Percentiles rank a stretch among this genome's conserved stretches.
Conservation (phyloP, 2,329 filamentous ascomycete species). For the Ceratocystis cubensis region DNA sequence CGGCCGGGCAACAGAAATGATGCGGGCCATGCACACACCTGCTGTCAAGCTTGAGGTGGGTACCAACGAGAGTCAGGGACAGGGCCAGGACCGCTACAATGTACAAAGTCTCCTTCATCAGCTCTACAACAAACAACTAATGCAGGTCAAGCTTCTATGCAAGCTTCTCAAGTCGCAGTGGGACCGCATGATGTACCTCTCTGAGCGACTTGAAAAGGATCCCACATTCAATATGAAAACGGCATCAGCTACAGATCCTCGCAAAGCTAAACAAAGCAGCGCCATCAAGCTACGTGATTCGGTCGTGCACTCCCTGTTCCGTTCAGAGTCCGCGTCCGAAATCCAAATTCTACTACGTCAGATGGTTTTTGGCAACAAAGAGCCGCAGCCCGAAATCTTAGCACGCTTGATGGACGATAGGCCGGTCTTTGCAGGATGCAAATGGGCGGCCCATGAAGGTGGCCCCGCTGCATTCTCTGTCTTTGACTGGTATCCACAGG, state of each 20-base stretch:
- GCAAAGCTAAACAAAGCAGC: slow-evolving; percentile 17
- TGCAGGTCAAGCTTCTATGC: slow-evolving; percentile 12
- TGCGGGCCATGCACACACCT: slow-evolving; percentile 16
- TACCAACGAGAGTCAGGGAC: too few species aligned
- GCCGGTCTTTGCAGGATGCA: background rate
- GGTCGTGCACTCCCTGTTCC: slow-evolving; percentile 8
- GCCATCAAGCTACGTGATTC: slow-evolving; percentile 16
- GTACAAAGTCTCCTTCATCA: background rate
- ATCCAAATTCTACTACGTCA: slow-evolving; percentile 1
- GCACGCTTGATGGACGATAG: background rate
- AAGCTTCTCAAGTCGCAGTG: slow-evolving; percentile 22
- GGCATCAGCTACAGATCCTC: background rate
- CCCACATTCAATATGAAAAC: slow-evolving; percentile 8
- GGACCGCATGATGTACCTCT: slow-evolving; percentile 23
- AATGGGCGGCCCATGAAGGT: slow-evolving; percentile 11
- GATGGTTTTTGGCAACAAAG: background rate
- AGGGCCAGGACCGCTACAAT: background rate
- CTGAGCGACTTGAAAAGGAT: slow-evolving; percentile 14
- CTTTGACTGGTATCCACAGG: slow-evolving; percentile 18
- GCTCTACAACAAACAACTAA: slow-evolving; percentile 10
- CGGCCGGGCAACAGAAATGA: slow-evolving; percentile 9
- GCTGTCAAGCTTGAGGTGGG: background rate
- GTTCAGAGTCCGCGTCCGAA: background rate
- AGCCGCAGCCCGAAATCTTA: background rate
- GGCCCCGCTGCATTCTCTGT: slow-evolving; percentile 13